A percentile compares a stretch with the other conserved stretches of the same genome.
Evolutionary conservation across 2,329 filamentous ascomycete species (phyloP).

Genomic region (Aspergillus quadrilineatus): DNA sequence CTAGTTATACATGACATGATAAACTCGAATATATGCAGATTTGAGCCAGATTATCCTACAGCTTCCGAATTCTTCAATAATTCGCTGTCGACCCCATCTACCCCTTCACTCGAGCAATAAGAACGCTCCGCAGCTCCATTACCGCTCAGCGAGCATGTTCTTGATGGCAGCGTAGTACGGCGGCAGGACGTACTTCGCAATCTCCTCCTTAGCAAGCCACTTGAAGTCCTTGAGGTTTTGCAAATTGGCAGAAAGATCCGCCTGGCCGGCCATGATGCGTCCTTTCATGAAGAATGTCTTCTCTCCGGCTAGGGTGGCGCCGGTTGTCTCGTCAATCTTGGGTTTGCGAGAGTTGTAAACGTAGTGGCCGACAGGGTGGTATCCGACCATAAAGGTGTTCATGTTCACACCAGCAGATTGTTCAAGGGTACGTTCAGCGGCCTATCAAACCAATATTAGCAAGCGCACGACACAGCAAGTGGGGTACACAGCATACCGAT

Average conservation of each 20-base stretch:
- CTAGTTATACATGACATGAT: constrained; percentile 41
- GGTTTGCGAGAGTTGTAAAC: constrained; percentile 56
- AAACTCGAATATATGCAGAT: constrained; percentile 38
- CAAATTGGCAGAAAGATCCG: constrained; percentile 69
- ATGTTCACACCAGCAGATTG: constrained; percentile 85
- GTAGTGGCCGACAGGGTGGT: constrained; percentile 81
- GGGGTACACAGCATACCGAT: constrained; percentile 61
- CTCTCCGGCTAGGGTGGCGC: constrained; percentile 57
- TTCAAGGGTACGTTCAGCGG: constrained; percentile 74
- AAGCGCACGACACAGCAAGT: not conserved
- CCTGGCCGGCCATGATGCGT: constrained; percentile 96
- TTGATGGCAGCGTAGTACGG: constrained; percentile 73
- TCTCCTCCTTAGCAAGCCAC: constrained; percentile 90
- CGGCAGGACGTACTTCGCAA: constrained; percentile 63
- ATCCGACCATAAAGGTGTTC: constrained; percentile 97
- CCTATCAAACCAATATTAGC: constrained; percentile 52
- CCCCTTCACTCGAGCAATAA: not conserved
- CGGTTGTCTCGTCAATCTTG: constrained; percentile 42
- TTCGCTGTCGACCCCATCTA: not conserved
- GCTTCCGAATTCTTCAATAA: constrained; percentile 10
- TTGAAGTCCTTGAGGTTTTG: constrained; percentile 78
- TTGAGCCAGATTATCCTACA: constrained; percentile 15
- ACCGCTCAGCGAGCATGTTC: constrained; percentile 83
- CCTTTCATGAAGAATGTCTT: constrained; percentile 97
- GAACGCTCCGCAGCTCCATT: constrained; percentile 21